These are phyloP conservation scores for Dendrothele bispora DNA, from an alignment of 768 basidiomycete genomes.

Conservation along the genomic window DNA sequence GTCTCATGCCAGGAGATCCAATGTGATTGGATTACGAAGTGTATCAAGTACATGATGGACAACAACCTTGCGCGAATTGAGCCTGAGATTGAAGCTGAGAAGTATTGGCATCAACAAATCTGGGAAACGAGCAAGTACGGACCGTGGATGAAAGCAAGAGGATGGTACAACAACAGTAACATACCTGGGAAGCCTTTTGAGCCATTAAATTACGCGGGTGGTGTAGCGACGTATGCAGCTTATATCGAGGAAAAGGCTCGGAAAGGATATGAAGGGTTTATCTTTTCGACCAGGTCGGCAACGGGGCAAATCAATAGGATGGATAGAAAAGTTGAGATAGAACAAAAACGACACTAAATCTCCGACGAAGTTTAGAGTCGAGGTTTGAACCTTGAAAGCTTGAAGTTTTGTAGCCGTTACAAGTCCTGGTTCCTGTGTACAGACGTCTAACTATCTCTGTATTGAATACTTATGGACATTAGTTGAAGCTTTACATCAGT, in stretches of 20 bases:
- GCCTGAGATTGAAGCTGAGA: not conserved
- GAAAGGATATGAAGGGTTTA: conserved; percentile 1
- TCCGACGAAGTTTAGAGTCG: too few relatives aligned
- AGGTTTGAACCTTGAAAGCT: too few relatives aligned
- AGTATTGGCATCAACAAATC: not conserved
- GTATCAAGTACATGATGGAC: not conserved
- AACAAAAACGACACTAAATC: too few relatives aligned
- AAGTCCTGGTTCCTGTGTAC: too few relatives aligned
- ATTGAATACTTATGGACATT: too few relatives aligned
- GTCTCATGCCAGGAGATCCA: conserved; percentile 6
- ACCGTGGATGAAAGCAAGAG: not conserved
- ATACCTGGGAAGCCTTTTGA: conserved; percentile 1
- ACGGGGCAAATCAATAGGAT: too few relatives aligned
- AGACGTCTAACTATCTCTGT: too few relatives aligned
- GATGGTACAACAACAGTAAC: too few relatives aligned
- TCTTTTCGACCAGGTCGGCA: too few relatives aligned
- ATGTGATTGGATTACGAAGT: conserved; percentile 1
- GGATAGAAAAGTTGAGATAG: too few relatives aligned
- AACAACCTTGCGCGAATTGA: not conserved
- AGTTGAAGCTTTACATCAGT: too few relatives aligned
- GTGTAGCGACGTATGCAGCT: not conserved
- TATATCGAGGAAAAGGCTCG: not conserved
- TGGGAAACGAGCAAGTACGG: not conserved
- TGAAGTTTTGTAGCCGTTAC: too few relatives aligned
- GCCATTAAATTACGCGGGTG: not conserved